Evolutionary conservation across 805 yeast species (phyloP), one percentile per base, ranked within the genome.

Genomic region (Spencermartinsiella europaea): DNA sequence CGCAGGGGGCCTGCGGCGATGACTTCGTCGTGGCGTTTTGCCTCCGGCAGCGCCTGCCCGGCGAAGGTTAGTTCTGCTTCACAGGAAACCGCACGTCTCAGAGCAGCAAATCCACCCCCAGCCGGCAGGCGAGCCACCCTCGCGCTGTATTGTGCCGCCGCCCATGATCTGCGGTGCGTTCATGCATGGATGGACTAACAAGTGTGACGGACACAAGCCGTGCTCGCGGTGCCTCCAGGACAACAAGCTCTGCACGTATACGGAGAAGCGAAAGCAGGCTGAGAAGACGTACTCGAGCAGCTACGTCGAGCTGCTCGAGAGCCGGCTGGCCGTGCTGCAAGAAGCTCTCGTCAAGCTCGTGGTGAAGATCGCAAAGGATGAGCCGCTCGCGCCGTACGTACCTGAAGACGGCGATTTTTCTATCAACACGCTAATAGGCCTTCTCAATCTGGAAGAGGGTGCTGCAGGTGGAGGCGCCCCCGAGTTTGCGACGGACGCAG

Each of bases 231-330:
- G 83, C 54, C 60, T 73, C 12, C 69, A 70, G 42, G 80, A 77
- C 52, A 77, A 77, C 55, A 78, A 76, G 59, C 68, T 77, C 25
- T 77, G 83, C 58, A 77, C 77, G 0, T 77, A 76, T 52, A 72
- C 79, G 31, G 77, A 74, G 42, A 75, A 74, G 69, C 72, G 68
- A 62, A 74, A 71, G 52, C 66, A 68, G 41, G 74, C 69, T 47
- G 84, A 80, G 40, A 79, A 79, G 58, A 65, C 67, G 21, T 79
- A 78, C 51, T 80, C 85, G 1, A 61, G 65, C 36, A 83, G 82
- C 4, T 80, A 81, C 52, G 82, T 80, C 8, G 86, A 81, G 54
- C 62, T 81, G 45, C 64, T 81, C 33, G 85, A 81, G 52, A 76
- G 80, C 21, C 60, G 85, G 40, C 60, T 79, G 34, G 76, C 73